Evolutionary conservation across 345 rosid species (phyloP).

Genomic region (Salix caprea): DNA sequence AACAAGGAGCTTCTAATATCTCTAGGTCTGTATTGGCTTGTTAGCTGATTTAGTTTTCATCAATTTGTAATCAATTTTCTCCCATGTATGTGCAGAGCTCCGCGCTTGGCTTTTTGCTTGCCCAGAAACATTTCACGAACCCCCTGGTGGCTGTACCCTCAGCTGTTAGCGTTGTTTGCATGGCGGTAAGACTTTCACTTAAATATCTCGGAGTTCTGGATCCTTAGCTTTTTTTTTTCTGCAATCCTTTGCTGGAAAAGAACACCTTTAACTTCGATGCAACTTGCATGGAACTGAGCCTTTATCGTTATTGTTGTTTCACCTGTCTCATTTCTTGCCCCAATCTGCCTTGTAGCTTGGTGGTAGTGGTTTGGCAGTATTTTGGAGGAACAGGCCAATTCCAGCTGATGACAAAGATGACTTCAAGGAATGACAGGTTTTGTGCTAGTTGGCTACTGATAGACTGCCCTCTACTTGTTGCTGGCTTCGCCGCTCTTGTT

Average conservation of each 20-base stretch:
- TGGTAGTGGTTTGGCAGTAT: constrained; percentile 89
- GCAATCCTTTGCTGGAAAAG: not conserved
- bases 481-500: not conserved
- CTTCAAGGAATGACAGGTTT: constrained; percentile 55
- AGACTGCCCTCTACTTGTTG: not conserved
- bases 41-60: not conserved
- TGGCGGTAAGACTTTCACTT: constrained; percentile 63
- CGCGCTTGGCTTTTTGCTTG: constrained; percentile 91
- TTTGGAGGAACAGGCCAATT: constrained; percentile 84
- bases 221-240: not conserved
- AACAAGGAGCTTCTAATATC: not conserved
- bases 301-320: not conserved
- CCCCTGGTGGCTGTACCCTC: constrained; percentile 96
- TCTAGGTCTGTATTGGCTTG: not conserved
- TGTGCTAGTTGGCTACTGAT: not conserved
- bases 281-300: no score
- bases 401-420: constrained; percentile 82
- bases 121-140: constrained; percentile 88
- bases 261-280: no score
- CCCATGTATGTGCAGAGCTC: constrained; percentile 59
- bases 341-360: constrained; percentile 58
- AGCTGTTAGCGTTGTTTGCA: constrained; percentile 95
- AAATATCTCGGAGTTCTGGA: not conserved
- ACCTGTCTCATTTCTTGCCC: not conserved
- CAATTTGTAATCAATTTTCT: not conserved